Percentiles rank a stretch among this genome's conserved stretches.
These are phyloP conservation scores for Brassica rapa DNA, from an alignment of 345 rosid species.

Conservation along the genomic window DNA sequence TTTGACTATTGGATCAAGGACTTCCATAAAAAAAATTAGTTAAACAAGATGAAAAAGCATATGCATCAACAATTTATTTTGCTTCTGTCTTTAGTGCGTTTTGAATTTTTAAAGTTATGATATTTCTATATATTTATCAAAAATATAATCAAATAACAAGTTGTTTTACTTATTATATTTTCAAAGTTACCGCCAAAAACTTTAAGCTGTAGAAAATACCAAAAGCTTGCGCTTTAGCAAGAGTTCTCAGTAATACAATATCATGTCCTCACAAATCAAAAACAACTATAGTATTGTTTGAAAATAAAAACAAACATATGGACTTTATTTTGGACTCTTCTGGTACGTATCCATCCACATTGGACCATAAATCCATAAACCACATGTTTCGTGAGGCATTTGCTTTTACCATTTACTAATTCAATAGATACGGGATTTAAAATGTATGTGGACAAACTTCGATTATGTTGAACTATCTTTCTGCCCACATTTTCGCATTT, in stretches of 20 bases:
- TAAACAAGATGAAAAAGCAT: too few species aligned
- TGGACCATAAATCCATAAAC: background rate
- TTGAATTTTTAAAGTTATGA: background rate
- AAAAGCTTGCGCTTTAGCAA: background rate
- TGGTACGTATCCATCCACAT: background rate
- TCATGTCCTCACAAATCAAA: background rate
- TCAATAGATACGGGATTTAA: background rate
- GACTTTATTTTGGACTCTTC: background rate
- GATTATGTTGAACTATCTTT: background rate
- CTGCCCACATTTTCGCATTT: background rate
- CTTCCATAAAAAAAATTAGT: background rate
- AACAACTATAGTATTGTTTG: background rate
- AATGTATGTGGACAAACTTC: background rate
- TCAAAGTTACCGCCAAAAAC: background rate
- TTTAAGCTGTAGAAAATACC: background rate
- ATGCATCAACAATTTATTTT: too few species aligned
- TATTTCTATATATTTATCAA: background rate
- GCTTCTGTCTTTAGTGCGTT: background rate
- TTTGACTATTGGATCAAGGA: background rate
- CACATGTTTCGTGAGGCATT: constrained; percentile 4
- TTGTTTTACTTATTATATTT: too few species aligned
- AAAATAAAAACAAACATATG: background rate
- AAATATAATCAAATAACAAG: background rate
- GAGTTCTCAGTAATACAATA: background rate
- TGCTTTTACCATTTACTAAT: background rate